Percentiles rank a stretch among this genome's conserved stretches.
phyloP scores from a whole-genome alignment of 352 stramenopile genomes.

The Phytophthora vignae region DNA sequence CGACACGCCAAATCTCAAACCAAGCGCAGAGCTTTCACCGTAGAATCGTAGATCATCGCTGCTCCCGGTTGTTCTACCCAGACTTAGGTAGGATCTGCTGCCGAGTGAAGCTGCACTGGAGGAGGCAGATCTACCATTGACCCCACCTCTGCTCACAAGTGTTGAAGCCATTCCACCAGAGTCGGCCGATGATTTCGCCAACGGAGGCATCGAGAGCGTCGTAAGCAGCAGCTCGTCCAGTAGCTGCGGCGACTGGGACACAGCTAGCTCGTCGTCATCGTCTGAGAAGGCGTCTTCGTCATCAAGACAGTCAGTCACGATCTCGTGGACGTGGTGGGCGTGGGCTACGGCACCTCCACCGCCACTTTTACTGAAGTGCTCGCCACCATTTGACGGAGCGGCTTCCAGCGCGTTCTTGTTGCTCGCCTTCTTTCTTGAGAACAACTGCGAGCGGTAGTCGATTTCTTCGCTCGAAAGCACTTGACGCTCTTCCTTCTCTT shows the following conservation, averaged over 20 bases:
- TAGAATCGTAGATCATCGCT: slow-evolving; percentile 52
- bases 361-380: slow-evolving; percentile 8
- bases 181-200: slow-evolving; percentile 38
- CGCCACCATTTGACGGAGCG: slow-evolving; percentile 5
- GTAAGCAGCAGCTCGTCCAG: slow-evolving; percentile 79
- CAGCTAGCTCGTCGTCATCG: slow-evolving; percentile 69
- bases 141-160: slow-evolving; percentile 12
- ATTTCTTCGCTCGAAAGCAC: slow-evolving; percentile 77
- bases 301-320: slow-evolving; percentile 22
- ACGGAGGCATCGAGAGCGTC: slow-evolving; percentile 75
- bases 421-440: slow-evolving; percentile 69
- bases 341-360: background rate
- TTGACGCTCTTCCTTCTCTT: slow-evolving; percentile 26
- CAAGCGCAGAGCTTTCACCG: slow-evolving; percentile 43
- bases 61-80: slow-evolving; percentile 5
- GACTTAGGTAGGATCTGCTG: slow-evolving; percentile 5
- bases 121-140: background rate
- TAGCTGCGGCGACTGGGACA: slow-evolving; percentile 69
- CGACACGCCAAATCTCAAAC: slow-evolving; percentile 50
- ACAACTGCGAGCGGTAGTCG: slow-evolving; percentile 64
- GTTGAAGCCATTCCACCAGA: background rate
- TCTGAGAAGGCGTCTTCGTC: slow-evolving; percentile 56
- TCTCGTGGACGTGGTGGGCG: slow-evolving; percentile 3
- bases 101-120: slow-evolving; percentile 9
- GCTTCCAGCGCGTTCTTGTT: slow-evolving; percentile 46